Percentiles rank a stretch among this genome's conserved stretches.
Evolutionary conservation across 805 yeast species (phyloP).

Genomic region (Candida ponderosae): DNA sequence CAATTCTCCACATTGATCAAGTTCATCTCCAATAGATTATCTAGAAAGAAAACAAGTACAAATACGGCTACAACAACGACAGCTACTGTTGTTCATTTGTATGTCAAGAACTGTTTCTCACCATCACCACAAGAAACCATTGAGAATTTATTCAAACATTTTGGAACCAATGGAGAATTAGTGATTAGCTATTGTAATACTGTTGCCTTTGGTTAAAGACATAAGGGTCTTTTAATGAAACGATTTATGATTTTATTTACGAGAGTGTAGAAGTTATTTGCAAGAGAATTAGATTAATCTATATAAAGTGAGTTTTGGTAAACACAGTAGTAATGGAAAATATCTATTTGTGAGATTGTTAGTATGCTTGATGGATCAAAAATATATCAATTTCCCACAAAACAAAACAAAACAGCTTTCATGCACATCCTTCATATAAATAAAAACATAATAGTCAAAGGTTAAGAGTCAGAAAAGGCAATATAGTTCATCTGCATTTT

Average conservation of each 20-base stretch:
- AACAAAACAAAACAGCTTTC: too few species aligned
- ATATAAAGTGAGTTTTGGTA: too few species aligned
- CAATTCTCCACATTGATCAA: constrained; percentile 36
- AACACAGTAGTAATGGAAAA: too few species aligned
- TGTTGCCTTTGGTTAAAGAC: constrained; percentile 36
- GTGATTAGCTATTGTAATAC: constrained; percentile 36
- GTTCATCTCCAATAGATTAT: constrained; percentile 35
- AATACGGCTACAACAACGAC: background rate
- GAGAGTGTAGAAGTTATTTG: too few species aligned
- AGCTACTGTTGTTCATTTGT: constrained; percentile 26
- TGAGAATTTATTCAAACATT: constrained; percentile 29
- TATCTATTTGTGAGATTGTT: too few species aligned
- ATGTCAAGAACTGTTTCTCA: constrained; percentile 36
- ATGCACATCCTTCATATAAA: too few species aligned
- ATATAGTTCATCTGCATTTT: constrained; percentile 26
- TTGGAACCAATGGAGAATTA: constrained; percentile 30
- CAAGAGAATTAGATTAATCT: too few species aligned
- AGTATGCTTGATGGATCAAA: too few species aligned
- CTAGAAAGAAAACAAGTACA: constrained; percentile 12
- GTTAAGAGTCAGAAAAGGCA: constrained; percentile 30
- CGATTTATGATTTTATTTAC: too few species aligned
- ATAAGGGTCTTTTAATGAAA: too few species aligned
- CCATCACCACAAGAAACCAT: constrained; percentile 37
- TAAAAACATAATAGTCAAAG: too few species aligned
- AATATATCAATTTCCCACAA: too few species aligned